These are phyloP conservation scores for Hypoxylon sp. DNA, from an alignment of 2,329 filamentous ascomycete genomes.

Conservation along the genomic window DNA sequence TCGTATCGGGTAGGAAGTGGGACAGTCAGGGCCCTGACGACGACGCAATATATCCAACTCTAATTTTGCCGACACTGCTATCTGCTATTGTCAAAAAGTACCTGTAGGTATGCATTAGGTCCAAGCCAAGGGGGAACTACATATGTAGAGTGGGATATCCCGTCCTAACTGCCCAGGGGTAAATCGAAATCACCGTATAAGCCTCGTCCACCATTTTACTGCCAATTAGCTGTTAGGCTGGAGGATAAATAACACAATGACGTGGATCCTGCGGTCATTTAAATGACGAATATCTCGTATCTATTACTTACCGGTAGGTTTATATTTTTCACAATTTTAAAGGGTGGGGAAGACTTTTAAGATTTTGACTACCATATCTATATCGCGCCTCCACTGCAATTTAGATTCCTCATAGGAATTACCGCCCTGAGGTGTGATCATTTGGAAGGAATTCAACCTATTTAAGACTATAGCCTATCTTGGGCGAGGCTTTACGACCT, in stretches of 20 bases:
- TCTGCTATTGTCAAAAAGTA: too few relatives aligned
- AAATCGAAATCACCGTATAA: neutral
- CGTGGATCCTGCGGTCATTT: neutral
- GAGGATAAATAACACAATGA: neutral
- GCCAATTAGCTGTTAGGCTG: neutral
- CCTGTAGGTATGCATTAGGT: slow-evolving; percentile 10
- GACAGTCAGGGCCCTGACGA: neutral
- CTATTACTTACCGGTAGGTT: too few relatives aligned
- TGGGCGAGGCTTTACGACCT: neutral
- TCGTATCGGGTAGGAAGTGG: neutral
- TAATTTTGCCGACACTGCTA: neutral
- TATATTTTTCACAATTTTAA: too few relatives aligned
- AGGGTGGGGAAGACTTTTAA: neutral
- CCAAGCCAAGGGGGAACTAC: neutral
- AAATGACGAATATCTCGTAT: neutral
- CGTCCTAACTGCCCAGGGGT: neutral
- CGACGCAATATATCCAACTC: neutral
- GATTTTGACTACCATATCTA: neutral
- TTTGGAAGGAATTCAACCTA: slow-evolving; percentile 1
- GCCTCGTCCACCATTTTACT: neutral
- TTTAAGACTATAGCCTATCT: neutral
- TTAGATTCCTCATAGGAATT: neutral
- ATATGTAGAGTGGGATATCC: neutral
- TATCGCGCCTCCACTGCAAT: neutral
- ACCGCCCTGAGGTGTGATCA: neutral